phyloP scores from a whole-genome alignment of 371 early-diverging fungal species.

The Mortierella sp. region DNA sequence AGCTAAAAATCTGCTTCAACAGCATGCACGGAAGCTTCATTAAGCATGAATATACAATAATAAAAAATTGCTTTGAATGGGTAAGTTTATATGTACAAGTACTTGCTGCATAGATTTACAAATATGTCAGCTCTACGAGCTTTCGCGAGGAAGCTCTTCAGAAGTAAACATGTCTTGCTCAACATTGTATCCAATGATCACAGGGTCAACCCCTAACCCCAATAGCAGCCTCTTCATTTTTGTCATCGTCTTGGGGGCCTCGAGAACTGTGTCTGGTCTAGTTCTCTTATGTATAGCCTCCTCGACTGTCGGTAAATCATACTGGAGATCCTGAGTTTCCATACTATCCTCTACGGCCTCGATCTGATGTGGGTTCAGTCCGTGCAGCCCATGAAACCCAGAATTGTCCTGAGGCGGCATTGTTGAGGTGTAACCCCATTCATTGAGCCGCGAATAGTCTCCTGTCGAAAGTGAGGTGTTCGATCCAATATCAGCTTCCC shows the following conservation, averaged over 20 bases:
- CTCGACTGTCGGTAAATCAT: conserved; percentile 50
- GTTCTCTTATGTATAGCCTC: conserved; percentile 29
- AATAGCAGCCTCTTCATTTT: conserved; percentile 39
- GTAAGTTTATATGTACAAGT: neutral
- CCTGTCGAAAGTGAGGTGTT: neutral
- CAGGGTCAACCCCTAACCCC: conserved; percentile 32
- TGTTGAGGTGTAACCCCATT: neutral
- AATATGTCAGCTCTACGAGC: conserved; percentile 1
- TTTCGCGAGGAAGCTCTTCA: conserved; percentile 1
- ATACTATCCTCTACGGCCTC: conserved; percentile 28
- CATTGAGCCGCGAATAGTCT: neutral
- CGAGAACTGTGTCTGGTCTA: conserved; percentile 3
- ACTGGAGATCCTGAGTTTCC: conserved; percentile 36
- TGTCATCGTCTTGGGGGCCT: conserved; percentile 10
- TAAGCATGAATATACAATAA: neutral
- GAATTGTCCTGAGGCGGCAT: neutral
- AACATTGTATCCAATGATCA: conserved; percentile 35
- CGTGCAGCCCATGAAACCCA: neutral
- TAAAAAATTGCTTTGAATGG: neutral
- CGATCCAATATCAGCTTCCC: neutral
- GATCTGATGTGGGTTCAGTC: conserved; percentile 5
- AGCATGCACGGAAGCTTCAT: neutral
- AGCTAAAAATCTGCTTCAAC: neutral
- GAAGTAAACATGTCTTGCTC: conserved; percentile 35
- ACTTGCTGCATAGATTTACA: neutral